Evolutionary conservation across 768 basidiomycete genomes (phyloP).

Genomic region (Tulasnella sp.): DNA sequence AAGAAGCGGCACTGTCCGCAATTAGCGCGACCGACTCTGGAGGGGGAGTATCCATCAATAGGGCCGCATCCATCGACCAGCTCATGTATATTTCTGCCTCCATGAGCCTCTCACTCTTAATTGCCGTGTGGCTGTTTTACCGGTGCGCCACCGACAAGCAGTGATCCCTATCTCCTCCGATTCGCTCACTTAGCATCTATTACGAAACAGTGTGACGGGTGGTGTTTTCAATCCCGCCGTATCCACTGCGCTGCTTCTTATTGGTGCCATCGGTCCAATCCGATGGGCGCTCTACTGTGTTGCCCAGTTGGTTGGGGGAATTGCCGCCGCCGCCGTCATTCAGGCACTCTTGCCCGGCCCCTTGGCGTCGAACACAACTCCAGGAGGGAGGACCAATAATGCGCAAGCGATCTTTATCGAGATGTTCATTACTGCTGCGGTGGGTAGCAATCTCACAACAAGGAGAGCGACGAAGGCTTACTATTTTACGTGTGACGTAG

Average conservation of each 20-base stretch:
- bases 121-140: slow-evolving; percentile 12
- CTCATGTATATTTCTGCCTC: slow-evolving; percentile 18
- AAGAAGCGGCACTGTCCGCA: slow-evolving; percentile 3
- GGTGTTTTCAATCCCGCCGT: slow-evolving; percentile 20
- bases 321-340: slow-evolving; percentile 19
- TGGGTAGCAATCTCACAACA: background rate
- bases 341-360: slow-evolving; percentile 21
- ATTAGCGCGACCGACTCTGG: background rate
- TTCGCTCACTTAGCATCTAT: background rate
- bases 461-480: background rate
- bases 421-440: slow-evolving; percentile 18
- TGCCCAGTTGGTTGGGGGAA: slow-evolving; percentile 21
- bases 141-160: slow-evolving; percentile 9
- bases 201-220: slow-evolving; percentile 11
- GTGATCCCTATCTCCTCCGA: background rate
- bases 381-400: slow-evolving; percentile 10
- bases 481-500: background rate
- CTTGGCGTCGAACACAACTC: slow-evolving; percentile 12
- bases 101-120: slow-evolving; percentile 16
- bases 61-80: slow-evolving; percentile 19
- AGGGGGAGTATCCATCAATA: slow-evolving; percentile 8
- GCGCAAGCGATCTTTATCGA: slow-evolving; percentile 19
- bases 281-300: slow-evolving; percentile 20
- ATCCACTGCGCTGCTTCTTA: slow-evolving; percentile 19
- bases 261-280: slow-evolving; percentile 16